Evolutionary conservation across 228 moss, liverwort and hornwort genomes (phyloP).

Genomic region (Sphagnum magellanicum): DNA sequence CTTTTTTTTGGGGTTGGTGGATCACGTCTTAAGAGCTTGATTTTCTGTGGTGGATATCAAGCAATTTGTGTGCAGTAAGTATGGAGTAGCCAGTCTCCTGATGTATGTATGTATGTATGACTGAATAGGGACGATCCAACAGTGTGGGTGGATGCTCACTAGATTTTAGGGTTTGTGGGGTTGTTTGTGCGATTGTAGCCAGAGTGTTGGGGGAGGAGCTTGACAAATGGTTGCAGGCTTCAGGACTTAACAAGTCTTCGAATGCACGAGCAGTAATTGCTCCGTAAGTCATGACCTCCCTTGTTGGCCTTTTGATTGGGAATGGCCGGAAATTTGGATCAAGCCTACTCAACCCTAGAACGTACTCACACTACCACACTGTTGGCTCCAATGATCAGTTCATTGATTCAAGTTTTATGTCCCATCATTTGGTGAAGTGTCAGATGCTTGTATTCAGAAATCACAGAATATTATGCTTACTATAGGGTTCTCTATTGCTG

Average conservation of each 20-base stretch:
- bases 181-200: constrained; percentile 27
- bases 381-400: neutral
- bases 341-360: too few species aligned
- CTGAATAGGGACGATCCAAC: too few species aligned
- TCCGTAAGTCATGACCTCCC: constrained; percentile 43
- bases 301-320: neutral
- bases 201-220: constrained; percentile 75
- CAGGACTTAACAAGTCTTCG: constrained; percentile 52
- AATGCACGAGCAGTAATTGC: constrained; percentile 96
- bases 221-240: constrained; percentile 76
- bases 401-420: neutral
- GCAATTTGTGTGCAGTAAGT: too few species aligned
- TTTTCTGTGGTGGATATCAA: too few species aligned
- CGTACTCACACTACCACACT: too few species aligned
- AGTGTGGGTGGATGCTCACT: too few species aligned
- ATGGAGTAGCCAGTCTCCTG: neutral
- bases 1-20: neutral
- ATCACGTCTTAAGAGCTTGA: neutral
- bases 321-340: neutral
- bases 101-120: neutral
- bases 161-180: neutral
- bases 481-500: neutral
- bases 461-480: neutral
- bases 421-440: neutral
- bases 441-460: neutral